Percentiles rank a stretch among this genome's conserved stretches.
These are phyloP conservation scores for Leptodermis oblonga DNA, from an alignment of 257 asterid genomes.

Conservation along the genomic window DNA sequence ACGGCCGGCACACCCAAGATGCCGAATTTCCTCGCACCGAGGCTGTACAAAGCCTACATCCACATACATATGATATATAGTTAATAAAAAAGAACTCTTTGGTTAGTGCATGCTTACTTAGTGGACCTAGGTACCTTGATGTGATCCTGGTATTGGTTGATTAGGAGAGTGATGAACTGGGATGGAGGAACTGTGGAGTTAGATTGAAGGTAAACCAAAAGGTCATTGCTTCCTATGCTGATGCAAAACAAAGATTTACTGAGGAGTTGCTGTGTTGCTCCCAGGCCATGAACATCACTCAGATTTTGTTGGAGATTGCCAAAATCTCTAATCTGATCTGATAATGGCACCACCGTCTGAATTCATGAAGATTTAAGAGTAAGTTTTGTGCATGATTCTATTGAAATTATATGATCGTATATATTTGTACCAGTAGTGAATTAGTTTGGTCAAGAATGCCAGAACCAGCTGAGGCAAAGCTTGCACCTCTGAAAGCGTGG, in stretches of 20 bases:
- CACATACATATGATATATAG: no score
- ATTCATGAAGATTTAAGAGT: no score
- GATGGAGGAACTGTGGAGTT: slow-evolving; percentile 26
- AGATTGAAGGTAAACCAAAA: slow-evolving; percentile 48
- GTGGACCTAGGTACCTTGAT: slow-evolving; percentile 39
- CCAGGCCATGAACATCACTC: slow-evolving; percentile 29
- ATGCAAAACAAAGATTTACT: slow-evolving; percentile 51
- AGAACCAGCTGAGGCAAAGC: slow-evolving; percentile 74
- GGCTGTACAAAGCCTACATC: slow-evolving; percentile 46
- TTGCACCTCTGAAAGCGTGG: slow-evolving; percentile 49
- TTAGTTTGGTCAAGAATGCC: slow-evolving; percentile 67
- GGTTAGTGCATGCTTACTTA: no score
- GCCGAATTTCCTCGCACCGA: slow-evolving; percentile 72
- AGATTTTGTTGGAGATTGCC: slow-evolving; percentile 32
- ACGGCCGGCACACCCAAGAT: slow-evolving; percentile 58
- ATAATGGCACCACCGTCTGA: slow-evolving; percentile 52
- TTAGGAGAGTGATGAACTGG: slow-evolving; percentile 31
- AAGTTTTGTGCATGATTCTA: neutral
- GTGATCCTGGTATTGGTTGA: slow-evolving; percentile 39
- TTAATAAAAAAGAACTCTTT: no score
- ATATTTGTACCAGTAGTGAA: slow-evolving; percentile 26
- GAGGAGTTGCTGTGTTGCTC: slow-evolving; percentile 33
- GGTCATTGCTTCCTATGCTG: slow-evolving; percentile 70
- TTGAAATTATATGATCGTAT: neutral
- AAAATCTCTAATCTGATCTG: slow-evolving; percentile 59